Evolutionary conservation across 2,329 filamentous ascomycete genomes (phyloP), one percentile per base, ranked within the genome.

Genomic region (Chrysoporthe austroafricana): DNA sequence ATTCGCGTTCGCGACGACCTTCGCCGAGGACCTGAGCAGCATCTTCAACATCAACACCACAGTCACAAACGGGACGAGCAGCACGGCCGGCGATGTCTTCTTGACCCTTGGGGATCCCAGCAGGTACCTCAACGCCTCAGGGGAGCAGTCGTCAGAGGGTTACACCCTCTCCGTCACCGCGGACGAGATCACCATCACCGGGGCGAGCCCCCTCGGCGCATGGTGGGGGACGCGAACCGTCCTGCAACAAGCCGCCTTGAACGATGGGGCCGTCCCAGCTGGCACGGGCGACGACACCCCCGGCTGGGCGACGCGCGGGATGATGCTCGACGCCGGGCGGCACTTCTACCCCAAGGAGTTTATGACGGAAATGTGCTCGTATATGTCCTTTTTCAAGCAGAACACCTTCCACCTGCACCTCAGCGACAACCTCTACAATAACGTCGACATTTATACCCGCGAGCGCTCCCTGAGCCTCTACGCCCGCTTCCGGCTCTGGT

Each of bases 321-420:
- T 80, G 69, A 78, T 84, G 75, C 77, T 88, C 4, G 86, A 89
- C 66, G 81, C 77, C 3, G 86, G 80, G 0, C 80, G 86, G 2
- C 85, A 88, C 72, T 88, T 82, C 73, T 88, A 88, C 70, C 82
- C 86, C 0, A 77, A 80, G 7, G 77, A 81, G 16, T 88, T 87
- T 69, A 72, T 88, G 18, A 78, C 81, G 52, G 85, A 88, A n/a
- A 76, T 88, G 70, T 88, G 86, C 74, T 80, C 82, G 0, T 88
- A 88, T 74, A 83, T 86, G 70, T 88, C 85, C 39, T 88, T 85
- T 73, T 88, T 86, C 77, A 89, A 88, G 72, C 82, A 88, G 70
- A 88, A 87, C 70, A 82, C 82, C 1, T 84, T 88, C 63, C 86
- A 88, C 57, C 74, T 88, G 21, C 86, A 89, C 72, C 78, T 87